These are phyloP conservation scores for Secale cereale DNA, from an alignment of 176 grass and related monocot species.

Conservation along the genomic window DNA sequence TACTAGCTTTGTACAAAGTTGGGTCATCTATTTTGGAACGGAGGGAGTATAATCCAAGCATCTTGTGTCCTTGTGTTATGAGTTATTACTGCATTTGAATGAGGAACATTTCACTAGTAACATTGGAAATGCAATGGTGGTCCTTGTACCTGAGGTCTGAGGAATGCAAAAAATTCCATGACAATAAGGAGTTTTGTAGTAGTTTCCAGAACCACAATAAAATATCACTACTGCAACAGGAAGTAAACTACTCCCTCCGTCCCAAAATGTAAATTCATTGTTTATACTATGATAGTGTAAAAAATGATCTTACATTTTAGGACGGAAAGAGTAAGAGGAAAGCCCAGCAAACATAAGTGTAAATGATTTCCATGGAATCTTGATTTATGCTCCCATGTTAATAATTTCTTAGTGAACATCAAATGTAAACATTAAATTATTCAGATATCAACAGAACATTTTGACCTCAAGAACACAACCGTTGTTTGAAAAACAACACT, in stretches of 20 bases:
- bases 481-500: not conserved
- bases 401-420: not conserved
- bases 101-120: conserved; percentile 28
- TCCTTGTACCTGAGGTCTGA: not conserved
- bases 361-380: not conserved
- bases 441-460: not conserved
- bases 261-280: too few species aligned
- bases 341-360: not conserved
- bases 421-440: not conserved
- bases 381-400: not conserved
- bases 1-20: too few species aligned
- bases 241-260: not conserved
- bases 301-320: too few species aligned
- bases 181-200: not conserved
- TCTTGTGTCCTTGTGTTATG: not conserved
- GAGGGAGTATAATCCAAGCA: conserved; percentile 19
- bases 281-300: too few species aligned
- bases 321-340: not conserved
- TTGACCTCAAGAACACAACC: conserved; percentile 16
- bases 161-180: conserved; percentile 10
- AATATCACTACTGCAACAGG: not conserved
- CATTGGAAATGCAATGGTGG: not conserved
- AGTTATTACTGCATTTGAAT: conserved; percentile 9
- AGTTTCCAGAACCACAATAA: conserved; percentile 14
- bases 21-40: too few species aligned